These are phyloP conservation scores for Fennellomyces sp. DNA, from an alignment of 371 early-diverging fungal genomes.

Conservation along the genomic window DNA sequence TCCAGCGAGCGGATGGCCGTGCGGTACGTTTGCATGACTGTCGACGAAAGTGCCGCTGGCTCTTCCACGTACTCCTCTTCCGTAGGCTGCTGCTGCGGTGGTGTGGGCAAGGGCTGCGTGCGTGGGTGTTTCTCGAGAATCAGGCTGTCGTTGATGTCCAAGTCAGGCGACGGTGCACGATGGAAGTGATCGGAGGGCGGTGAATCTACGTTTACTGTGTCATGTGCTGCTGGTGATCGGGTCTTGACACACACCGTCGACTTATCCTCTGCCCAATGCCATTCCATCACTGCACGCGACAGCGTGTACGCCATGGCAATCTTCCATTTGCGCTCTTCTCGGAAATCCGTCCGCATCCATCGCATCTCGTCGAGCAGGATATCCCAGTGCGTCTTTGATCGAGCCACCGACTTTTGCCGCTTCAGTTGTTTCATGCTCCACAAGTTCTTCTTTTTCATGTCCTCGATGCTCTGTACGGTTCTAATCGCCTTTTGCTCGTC, in stretches of 20 bases:
- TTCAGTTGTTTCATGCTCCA: conserved; percentile 88
- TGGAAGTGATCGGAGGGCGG: not conserved
- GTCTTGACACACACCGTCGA: conserved; percentile 66
- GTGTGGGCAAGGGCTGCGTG: conserved; percentile 18
- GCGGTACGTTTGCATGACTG: conserved; percentile 17
- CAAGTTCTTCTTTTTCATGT: conserved; percentile 71
- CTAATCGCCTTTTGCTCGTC: conserved; percentile 81
- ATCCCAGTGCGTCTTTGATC: conserved; percentile 89
- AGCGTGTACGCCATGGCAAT: conserved; percentile 74
- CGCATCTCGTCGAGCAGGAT: conserved; percentile 86
- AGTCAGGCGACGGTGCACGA: not conserved
- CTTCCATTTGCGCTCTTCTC: conserved; percentile 87
- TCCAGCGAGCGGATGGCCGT: conserved; percentile 22
- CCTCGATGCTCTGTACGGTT: conserved; percentile 77
- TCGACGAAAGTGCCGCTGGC: conserved; percentile 7
- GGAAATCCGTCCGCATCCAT: conserved; percentile 88
- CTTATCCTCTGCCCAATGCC: conserved; percentile 80
- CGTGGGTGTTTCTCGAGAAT: not conserved
- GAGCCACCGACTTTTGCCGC: conserved; percentile 66
- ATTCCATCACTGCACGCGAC: conserved; percentile 79
- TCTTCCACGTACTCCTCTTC: not conserved
- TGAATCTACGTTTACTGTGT: not conserved
- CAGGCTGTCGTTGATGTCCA: too few species aligned
- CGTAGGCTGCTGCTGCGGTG: conserved; percentile 18
- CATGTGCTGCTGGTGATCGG: conserved; percentile 9